Base-by-base conservation (phyloP, 306 rosid species). In the Casuarina glauca region DNA sequence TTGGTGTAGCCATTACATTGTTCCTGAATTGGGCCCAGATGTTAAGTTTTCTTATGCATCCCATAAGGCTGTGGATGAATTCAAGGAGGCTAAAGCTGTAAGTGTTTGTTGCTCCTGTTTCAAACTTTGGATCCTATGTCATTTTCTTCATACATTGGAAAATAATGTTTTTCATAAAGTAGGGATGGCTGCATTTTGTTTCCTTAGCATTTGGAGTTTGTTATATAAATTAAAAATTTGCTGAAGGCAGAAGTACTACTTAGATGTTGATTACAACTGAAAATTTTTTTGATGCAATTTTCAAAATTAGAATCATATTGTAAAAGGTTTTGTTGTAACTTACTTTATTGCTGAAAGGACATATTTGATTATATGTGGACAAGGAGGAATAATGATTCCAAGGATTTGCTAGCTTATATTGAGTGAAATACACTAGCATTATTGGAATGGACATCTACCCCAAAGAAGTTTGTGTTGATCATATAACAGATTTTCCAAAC, bases 1-100 rank as follows among this genome's bases (percentile, higher is more conserved):
- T 45, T 82, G 79, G 66, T 86, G 80, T 88, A 93, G 97, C 88
- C 97, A 93, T 81, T 93, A 68, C 87, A 90, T 93, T 88, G 97
- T 93, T 78, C 94, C 96, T 63, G 97, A 93, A 83, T 70, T 93
- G 87, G 88, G 93, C 17, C 97, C 97, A 20, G 90, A 90, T 71
- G 86, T 89, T 69, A 90, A 83, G 45, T 93, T 93, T 86, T 85
- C 89, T 60, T 90, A 93, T 80, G 91, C 97, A 51, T 93, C 97
- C 19, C 97, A 89, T 78, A 89, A 93, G 86, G 96, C 90, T 6
- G 96, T 93, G 76, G 83, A 86, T 26, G 97, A 93, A 58, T 93
- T 82, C 89, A 91, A 86, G 42, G 97, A 91, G 82, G 97, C 96
- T 53, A 91, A 88, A 79, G 88, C 89, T 80, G 96, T 93, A 88